Base-by-base conservation (phyloP, 1,284 basidiomycete genomes). In the Wolfiporia cocos region DNA sequence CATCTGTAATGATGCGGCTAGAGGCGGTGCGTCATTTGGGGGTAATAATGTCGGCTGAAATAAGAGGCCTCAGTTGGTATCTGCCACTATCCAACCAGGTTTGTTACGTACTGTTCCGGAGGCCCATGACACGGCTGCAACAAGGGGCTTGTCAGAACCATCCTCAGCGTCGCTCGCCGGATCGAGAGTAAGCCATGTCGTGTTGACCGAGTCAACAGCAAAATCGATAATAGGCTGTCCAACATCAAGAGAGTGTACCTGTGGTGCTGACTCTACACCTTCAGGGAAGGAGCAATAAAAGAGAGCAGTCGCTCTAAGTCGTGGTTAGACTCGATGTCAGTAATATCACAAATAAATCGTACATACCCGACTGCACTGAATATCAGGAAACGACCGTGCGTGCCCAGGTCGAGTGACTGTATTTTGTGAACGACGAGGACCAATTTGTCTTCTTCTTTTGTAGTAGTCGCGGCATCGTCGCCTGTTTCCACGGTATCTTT, bases 331-430 rank as follows among this genome's bases (percentile, higher is more conserved):
- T n/a, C 19, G 19, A 42, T 41, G 34, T 44, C 20, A 45, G 34
- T 5, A 30, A 24, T 35, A 20, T 17, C 9, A 21, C 22, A 9
- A 33, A 26, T 14, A 33, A 26, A 43, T 19, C 19, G 30, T 26
- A 56, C 76, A 41, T 51, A 89, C 86, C 86, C 86, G 43, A 84
- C 68, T 4, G 68, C 80, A 42, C 68, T 81, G 56, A 88, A 88
- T 3, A 87, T 45, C 7, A 86, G 51, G 33, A 69, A 61, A n/a
- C 57, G 61, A 19, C 62, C 62, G 6, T 55, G 24, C 45, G 54
- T 31, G 52, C 43, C 42, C 41, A 63, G 55, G 5, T 68, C 53
- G 2, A 72, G 47, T 1, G 71, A 70, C 9, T 62, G 66, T 30
- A 85, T 76, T 47, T 71, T 70, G 17, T 66, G 67, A 4, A 85